Evolutionary conservation across 2,329 filamentous ascomycete species (phyloP).

Genomic region (Septoria linicola): DNA sequence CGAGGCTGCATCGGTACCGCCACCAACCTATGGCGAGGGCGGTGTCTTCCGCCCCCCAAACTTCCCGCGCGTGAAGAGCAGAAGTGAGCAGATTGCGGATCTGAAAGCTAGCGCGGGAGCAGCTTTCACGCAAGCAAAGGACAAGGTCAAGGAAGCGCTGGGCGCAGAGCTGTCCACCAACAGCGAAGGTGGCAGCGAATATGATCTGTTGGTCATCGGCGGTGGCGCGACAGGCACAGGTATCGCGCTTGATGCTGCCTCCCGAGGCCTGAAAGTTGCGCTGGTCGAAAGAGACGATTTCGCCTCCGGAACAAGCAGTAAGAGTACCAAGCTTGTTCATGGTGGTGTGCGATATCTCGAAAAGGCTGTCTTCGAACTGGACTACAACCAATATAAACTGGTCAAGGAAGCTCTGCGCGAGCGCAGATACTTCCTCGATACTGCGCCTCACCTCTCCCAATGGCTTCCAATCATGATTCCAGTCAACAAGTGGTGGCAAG

Average conservation of each 20-base stretch:
- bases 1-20: constrained; percentile 66
- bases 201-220: constrained; percentile 76
- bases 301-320: constrained; percentile 76
- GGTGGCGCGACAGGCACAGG: constrained; percentile 77
- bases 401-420: constrained; percentile 80
- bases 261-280: constrained; percentile 74
- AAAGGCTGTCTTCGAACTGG: constrained; percentile 81
- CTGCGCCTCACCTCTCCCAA: constrained; percentile 75
- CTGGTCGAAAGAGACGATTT: constrained; percentile 83
- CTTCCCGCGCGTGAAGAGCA: constrained; percentile 63
- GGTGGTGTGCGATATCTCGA: constrained; percentile 82
- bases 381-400: constrained; percentile 75
- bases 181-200: constrained; percentile 47
- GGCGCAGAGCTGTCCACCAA: constrained; percentile 33
- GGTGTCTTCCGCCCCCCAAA: constrained; percentile 65
- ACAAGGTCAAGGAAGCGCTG: constrained; percentile 41
- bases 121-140: constrained; percentile 47
- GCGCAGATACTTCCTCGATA: constrained; percentile 79
- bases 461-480: constrained; percentile 84
- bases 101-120: constrained; percentile 54
- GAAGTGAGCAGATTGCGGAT: constrained; percentile 64
- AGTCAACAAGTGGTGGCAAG: constrained; percentile 79
- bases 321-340: constrained; percentile 84
- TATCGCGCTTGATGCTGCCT: constrained; percentile 77
- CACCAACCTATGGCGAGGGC: constrained; percentile 67